Percentiles rank a stretch among this genome's conserved stretches.
These are phyloP conservation scores for Ustilago sp. DNA, from an alignment of 1,284 basidiomycete genomes.

Conservation along the genomic window DNA sequence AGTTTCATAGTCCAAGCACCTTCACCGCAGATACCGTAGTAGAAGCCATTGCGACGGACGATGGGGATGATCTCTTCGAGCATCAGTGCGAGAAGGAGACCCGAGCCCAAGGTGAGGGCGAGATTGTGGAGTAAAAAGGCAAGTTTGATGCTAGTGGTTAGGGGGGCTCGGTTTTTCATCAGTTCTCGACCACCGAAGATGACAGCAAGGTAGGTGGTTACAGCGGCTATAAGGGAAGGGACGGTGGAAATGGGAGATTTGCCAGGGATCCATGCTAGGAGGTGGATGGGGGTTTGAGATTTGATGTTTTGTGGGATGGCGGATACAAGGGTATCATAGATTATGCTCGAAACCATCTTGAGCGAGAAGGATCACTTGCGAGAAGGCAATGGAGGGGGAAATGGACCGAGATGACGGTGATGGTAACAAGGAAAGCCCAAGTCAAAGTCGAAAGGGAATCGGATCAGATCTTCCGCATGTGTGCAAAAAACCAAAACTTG, in stretches of 20 bases:
- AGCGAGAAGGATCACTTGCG: constrained; percentile 1
- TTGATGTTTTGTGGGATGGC: constrained; percentile 42
- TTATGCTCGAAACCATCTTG: constrained; percentile 49
- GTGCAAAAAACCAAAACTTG: background rate
- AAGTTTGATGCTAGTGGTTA: constrained; percentile 75
- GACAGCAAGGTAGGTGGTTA: constrained; percentile 84
- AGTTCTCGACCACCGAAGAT: constrained; percentile 87
- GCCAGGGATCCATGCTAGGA: constrained; percentile 57
- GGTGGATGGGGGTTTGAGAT: constrained; percentile 35
- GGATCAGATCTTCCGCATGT: background rate
- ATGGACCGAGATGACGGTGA: constrained; percentile 13
- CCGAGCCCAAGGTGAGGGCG: constrained; percentile 84
- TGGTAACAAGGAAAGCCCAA: constrained; percentile 17
- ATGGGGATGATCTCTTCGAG: constrained; percentile 75
- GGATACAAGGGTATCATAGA: constrained; percentile 50
- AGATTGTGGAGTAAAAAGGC: constrained; percentile 95
- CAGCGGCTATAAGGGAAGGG: constrained; percentile 70
- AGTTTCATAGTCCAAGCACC: constrained; percentile 79
- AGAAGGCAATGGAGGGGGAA: background rate
- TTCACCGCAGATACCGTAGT: constrained; percentile 80
- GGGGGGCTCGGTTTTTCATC: constrained; percentile 78
- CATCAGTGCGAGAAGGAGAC: constrained; percentile 84
- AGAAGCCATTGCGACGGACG: constrained; percentile 51
- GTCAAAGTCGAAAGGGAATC: background rate
- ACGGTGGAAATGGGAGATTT: constrained; percentile 63